Evolutionary conservation across 2,329 filamentous ascomycete species (phyloP).

Genomic region (Sarocladiaceae sp.): DNA sequence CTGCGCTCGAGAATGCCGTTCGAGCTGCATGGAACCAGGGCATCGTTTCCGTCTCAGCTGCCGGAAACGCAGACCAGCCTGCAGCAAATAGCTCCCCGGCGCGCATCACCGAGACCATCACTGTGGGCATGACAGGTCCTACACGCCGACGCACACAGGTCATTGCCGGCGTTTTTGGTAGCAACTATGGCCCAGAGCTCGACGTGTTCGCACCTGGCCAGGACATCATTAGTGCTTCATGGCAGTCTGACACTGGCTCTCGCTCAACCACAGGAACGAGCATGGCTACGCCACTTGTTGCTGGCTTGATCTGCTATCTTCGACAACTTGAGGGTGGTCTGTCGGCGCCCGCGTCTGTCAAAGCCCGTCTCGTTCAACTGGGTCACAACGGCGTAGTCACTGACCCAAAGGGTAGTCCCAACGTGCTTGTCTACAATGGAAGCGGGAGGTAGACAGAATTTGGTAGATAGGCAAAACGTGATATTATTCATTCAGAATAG

Average conservation of each 20-base stretch:
- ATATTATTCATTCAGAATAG: neutral
- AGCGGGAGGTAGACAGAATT: slow-evolving; percentile 13
- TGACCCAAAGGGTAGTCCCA: slow-evolving; percentile 30
- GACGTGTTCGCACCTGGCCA: slow-evolving; percentile 50
- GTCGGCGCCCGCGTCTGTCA: neutral
- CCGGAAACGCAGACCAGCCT: slow-evolving; percentile 45
- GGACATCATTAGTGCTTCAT: slow-evolving; percentile 13
- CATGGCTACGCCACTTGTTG: slow-evolving; percentile 60
- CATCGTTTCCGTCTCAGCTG: slow-evolving; percentile 49
- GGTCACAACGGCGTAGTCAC: neutral
- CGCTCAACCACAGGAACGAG: slow-evolving; percentile 35
- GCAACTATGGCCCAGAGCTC: slow-evolving; percentile 44
- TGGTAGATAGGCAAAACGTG: no score
- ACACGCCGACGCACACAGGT: slow-evolving; percentile 39
- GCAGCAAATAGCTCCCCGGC: slow-evolving; percentile 24
- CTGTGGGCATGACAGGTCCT: slow-evolving; percentile 26
- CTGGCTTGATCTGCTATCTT: slow-evolving; percentile 46
- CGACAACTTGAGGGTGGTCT: neutral
- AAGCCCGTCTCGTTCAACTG: neutral
- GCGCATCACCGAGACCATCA: slow-evolving; percentile 25
- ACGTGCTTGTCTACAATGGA: slow-evolving; percentile 48
- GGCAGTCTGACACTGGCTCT: neutral
- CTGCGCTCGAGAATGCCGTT: slow-evolving; percentile 46
- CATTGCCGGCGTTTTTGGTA: slow-evolving; percentile 44
- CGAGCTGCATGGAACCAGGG: slow-evolving; percentile 38